These are phyloP conservation scores for Diplodia mutila DNA, from an alignment of 2,329 filamentous ascomycete genomes.

Conservation along the genomic window DNA sequence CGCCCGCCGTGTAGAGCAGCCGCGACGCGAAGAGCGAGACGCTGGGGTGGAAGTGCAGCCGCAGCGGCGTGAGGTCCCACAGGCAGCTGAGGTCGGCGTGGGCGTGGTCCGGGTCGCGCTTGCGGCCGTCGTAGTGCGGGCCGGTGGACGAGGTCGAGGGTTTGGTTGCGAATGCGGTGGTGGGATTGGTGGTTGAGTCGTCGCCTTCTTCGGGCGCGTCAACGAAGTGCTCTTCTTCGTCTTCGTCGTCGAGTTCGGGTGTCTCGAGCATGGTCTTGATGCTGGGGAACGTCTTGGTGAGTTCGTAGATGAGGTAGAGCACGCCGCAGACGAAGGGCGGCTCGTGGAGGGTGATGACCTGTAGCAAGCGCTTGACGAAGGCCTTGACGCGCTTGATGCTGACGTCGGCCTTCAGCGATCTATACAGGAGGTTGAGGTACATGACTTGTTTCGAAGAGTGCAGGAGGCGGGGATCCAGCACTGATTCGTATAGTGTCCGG, in stretches of 20 bases:
- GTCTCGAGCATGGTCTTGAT: constrained; percentile 69
- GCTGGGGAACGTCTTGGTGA: constrained; percentile 78
- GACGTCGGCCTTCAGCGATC: constrained; percentile 85
- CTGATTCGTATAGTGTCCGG: constrained; percentile 89
- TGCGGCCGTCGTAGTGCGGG: constrained; percentile 76
- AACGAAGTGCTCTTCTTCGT: constrained; percentile 72
- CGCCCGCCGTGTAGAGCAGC: constrained; percentile 58
- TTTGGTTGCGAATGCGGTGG: neutral
- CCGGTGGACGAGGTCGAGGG: neutral
- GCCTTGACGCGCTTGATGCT: constrained; percentile 91
- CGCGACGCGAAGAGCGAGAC: constrained; percentile 80
- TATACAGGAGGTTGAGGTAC: constrained; percentile 90
- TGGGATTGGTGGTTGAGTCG: constrained; percentile 30
- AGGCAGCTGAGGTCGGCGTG: constrained; percentile 92
- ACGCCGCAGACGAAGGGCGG: constrained; percentile 90
- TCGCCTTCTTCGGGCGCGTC: constrained; percentile 62
- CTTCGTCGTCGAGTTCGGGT: constrained; percentile 77
- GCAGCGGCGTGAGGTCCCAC: constrained; percentile 85
- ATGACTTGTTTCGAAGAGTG: constrained; percentile 93
- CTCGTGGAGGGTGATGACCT: constrained; percentile 85
- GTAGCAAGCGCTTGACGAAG: constrained; percentile 90
- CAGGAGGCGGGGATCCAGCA: constrained; percentile 85
- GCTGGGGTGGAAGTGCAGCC: constrained; percentile 88
- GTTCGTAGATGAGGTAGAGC: constrained; percentile 84
- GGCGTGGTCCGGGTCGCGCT: constrained; percentile 87